Percentiles rank a stretch among this genome's conserved stretches.
Evolutionary conservation across 2,329 filamentous ascomycete species (phyloP).

Genomic region (Tolypocladium tundrense): DNA sequence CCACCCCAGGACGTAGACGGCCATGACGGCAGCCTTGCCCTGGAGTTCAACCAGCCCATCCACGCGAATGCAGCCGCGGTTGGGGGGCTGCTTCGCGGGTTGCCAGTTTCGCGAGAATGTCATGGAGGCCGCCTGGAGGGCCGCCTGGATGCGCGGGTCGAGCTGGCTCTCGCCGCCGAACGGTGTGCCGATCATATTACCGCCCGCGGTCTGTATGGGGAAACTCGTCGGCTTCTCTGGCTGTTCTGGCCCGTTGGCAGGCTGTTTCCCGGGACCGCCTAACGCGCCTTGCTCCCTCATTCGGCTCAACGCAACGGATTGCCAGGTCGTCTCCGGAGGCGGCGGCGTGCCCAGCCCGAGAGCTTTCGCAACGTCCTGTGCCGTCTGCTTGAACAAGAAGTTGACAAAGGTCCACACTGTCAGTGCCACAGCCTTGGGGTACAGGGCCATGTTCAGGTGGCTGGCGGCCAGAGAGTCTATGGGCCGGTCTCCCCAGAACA

Average conservation of each 20-base stretch:
- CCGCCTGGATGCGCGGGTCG: conserved; percentile 21
- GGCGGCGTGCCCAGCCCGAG: conserved; percentile 29
- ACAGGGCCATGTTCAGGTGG: conserved; percentile 37
- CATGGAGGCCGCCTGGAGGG: conserved; percentile 20
- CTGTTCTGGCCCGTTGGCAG: conserved; percentile 12
- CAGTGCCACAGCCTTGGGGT: conserved; percentile 40
- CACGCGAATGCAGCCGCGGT: conserved; percentile 40
- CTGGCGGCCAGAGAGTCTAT: conserved; percentile 38
- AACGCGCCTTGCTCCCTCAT: conserved; percentile 14
- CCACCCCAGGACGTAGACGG: conserved; percentile 40
- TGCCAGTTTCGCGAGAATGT: conserved; percentile 37
- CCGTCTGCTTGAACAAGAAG: conserved; percentile 35
- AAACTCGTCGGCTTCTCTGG: conserved; percentile 13
- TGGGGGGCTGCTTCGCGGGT: conserved; percentile 29
- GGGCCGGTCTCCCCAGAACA: conserved; percentile 35
- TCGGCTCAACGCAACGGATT: conserved; percentile 17
- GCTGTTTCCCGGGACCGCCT: conserved; percentile 12
- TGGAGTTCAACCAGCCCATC: conserved; percentile 45
- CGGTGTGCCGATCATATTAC: conserved; percentile 15
- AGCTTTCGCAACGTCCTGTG: conserved; percentile 29
- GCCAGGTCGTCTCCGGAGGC: conserved; percentile 19
- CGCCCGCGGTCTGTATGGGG: conserved; percentile 12
- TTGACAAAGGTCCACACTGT: conserved; percentile 42
- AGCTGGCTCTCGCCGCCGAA: conserved; percentile 20
- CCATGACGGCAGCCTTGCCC: conserved; percentile 32